These are phyloP conservation scores for Schizosaccharomyces osmophilus DNA, from an alignment of 805 yeast genomes.

Conservation along the genomic window DNA sequence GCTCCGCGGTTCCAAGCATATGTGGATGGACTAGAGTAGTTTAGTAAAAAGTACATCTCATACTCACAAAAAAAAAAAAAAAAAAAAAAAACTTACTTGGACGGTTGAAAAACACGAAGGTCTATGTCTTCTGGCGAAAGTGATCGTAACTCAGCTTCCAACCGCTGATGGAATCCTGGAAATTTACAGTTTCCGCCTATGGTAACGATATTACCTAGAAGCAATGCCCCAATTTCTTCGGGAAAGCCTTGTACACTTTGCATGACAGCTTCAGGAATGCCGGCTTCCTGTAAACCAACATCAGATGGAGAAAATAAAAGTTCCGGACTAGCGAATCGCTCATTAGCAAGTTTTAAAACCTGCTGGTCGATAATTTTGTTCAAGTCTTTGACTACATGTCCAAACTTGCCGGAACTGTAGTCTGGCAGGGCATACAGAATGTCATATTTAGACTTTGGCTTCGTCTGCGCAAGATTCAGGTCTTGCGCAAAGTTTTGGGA, in stretches of 20 bases:
- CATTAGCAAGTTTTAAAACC: conserved; percentile 31
- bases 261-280: conserved; percentile 44
- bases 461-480: conserved; percentile 17
- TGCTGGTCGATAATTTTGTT: neutral
- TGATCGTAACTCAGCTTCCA: conserved; percentile 17
- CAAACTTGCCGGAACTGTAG: conserved; percentile 53
- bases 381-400: conserved; percentile 25
- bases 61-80: too few species aligned
- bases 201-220: conserved; percentile 54
- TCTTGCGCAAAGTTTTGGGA: conserved; percentile 31
- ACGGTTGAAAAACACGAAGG: conserved; percentile 13
- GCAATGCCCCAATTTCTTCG: conserved; percentile 38
- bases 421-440: conserved; percentile 72
- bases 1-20: conserved; percentile 38
- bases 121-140: conserved; percentile 14
- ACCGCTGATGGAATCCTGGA: conserved; percentile 38
- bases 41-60: neutral
- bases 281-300: conserved; percentile 53
- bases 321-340: conserved; percentile 73
- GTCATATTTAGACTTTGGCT: conserved; percentile 14
- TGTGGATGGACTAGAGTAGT: conserved; percentile 15
- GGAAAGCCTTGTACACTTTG: conserved; percentile 51
- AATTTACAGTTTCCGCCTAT: conserved; percentile 65
- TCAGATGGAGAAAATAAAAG: conserved; percentile 65
- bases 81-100: conserved; percentile 8